Base-by-base conservation (phyloP, 768 basidiomycete species). In the Leucocoprinus sp. region DNA sequence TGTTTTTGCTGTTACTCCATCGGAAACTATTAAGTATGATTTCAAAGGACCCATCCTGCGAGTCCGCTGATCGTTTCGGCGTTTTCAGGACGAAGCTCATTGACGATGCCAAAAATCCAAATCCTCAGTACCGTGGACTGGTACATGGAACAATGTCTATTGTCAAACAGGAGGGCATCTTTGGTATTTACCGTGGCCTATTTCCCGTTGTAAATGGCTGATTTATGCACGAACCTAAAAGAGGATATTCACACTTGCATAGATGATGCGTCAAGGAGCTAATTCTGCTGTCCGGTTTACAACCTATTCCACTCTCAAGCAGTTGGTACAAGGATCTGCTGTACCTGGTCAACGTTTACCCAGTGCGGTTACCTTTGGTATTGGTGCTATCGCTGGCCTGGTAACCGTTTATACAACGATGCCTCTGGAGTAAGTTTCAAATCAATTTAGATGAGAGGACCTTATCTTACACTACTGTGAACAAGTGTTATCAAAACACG, bases 191-290 rank as follows among this genome's bases (percentile, higher is more conserved):
- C 58, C 71, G 93, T 43, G 95, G 95, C 2, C 68, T 98, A 2
- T 90, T 93, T 58, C 93, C 95, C 2, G 93, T 97, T 45, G 93
- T 95, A 60, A 49, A 84, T 75, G 2, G 35, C 36, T 23, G 8
- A 37, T 21, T 37, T 21, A n/a, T 22, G 29, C 37, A 35, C 33
- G 17, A 48, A 48, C 26, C 37, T 26, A 26, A 23, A 11, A 22
- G 15, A 45, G n/a, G 8, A 42, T 28, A 8, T 12, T 23, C 11
- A 33, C 22, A 9, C 11, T n/a, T n/a, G 9, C 6, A 31, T 57
- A 96, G 91, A 90, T 95, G 80, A 87, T 95, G 78, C 84, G 93
- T 22, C 95, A 98, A 78, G 93, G 92, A 29, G 95, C 93, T 33
- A 99, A 98, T 60, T 97, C 93, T 4, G 93, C 96, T 8, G 80